Evolutionary conservation across 257 asterid species (phyloP).

Genomic region (Salvia miltiorrhiza): DNA sequence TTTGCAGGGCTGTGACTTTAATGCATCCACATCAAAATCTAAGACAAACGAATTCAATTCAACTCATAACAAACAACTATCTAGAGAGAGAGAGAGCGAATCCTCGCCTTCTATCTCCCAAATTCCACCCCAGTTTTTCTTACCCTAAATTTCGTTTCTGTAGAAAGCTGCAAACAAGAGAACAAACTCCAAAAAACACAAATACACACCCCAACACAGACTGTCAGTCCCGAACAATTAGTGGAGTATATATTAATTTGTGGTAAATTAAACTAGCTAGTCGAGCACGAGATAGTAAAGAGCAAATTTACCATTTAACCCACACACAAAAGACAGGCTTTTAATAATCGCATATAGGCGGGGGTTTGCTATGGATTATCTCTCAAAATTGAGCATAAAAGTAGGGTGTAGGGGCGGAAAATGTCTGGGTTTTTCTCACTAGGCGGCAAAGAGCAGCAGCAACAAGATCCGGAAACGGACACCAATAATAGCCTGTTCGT

Average conservation of each 20-base stretch:
- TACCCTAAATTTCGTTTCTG: conserved; percentile 25
- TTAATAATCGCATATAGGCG: no score
- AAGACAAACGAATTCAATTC: conserved; percentile 21
- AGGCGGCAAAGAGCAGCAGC: conserved; percentile 34
- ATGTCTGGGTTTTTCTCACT: conserved; percentile 79
- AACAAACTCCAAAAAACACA: conserved; percentile 28
- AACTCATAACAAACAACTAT: background rate
- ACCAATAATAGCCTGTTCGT: conserved; percentile 33
- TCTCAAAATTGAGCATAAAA: conserved; percentile 32
- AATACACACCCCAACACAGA: conserved; percentile 8
- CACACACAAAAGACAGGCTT: background rate
- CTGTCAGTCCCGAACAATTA: conserved; percentile 29
- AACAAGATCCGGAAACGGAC: conserved; percentile 26
- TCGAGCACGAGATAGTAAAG: background rate
- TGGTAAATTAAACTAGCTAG: no score
- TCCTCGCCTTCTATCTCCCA: background rate
- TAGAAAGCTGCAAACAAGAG: conserved; percentile 33
- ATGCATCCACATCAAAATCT: conserved; percentile 37
- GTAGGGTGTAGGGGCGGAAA: conserved; percentile 34
- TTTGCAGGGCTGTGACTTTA: conserved; percentile 78
- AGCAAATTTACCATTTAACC: conserved; percentile 18
- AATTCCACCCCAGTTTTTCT: conserved; percentile 10
- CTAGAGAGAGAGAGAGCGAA: conserved; percentile 3
- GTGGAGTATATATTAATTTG: no score
- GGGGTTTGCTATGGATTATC: conserved; percentile 45